Evolutionary conservation across 805 yeast genomes (phyloP).

Genomic region (Wickerhamia fluorescens): DNA sequence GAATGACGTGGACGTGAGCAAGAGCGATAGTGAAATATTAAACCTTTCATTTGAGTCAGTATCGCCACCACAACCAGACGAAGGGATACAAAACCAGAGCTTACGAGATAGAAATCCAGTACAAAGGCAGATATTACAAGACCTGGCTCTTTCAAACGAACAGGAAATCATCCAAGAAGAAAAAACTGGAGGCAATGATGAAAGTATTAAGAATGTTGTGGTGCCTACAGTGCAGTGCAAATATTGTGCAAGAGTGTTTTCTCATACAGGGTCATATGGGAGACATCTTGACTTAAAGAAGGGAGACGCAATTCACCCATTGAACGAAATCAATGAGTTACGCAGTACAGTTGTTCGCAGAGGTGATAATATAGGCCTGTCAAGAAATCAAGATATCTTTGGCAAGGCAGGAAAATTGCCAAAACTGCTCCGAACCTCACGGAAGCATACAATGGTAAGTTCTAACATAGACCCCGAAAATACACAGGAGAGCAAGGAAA

Average conservation of each 20-base stretch:
- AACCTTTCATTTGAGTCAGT: too few species aligned
- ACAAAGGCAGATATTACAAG: too few species aligned
- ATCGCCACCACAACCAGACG: too few species aligned
- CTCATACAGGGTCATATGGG: conserved; percentile 54
- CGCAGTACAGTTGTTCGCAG: conserved; percentile 1
- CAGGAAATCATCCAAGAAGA: background rate
- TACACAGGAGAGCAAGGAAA: conserved; percentile 31
- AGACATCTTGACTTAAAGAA: conserved; percentile 52
- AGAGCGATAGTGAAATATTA: too few species aligned
- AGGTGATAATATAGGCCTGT: background rate
- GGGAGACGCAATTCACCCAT: conserved; percentile 48
- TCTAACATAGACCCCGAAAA: too few species aligned
- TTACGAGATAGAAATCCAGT: too few species aligned
- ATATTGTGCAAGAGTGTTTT: conserved; percentile 47
- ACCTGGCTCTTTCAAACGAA: too few species aligned
- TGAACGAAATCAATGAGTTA: conserved; percentile 33
- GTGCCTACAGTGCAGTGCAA: conserved; percentile 31
- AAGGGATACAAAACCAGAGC: too few species aligned
- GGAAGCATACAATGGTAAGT: too few species aligned
- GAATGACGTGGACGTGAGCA: too few species aligned
- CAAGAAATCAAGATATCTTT: background rate
- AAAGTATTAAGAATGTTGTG: background rate
- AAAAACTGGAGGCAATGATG: background rate
- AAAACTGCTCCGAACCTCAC: background rate
- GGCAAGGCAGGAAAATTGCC: background rate